Base-by-base conservation (phyloP, 352 stramenopile genomes). In the Phytophthora chlamydospora region DNA sequence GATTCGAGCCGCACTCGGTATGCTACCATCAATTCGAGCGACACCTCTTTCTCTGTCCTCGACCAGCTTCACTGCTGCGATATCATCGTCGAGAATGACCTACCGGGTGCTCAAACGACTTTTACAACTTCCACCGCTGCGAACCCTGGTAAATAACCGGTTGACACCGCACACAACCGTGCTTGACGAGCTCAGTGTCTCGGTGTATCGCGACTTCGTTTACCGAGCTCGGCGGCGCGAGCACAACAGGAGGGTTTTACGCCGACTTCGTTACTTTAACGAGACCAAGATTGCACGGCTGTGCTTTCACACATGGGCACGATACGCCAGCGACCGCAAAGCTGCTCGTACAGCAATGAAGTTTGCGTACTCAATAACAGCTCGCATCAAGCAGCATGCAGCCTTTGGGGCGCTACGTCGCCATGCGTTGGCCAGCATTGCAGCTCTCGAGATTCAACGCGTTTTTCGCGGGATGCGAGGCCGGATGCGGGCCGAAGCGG, bases 391-490 rank as follows among this genome's bases (percentile, higher is more conserved):
- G 31, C 63, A 68, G 17, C 61, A 51, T 14, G 52, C 65, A 46
- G 83, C 63, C 7, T 90, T 89, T 52, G 11, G 34, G 12, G 47
- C 44, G n/a, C 36, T 89, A 31, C 81, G 78, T 61, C 41, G 51
- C 16, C 54, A 73, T 19, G 71, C 80, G 17, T 71, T 91, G 27
- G 51, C 48, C 41, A 80, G 61, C 21, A 81, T 86, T 9, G 83
- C 80, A 19, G 80, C 78, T 17, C 64, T 84, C 4, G 83, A 90
- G 41, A 85, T 91, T 52, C 83, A 91, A 44, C 76, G 80, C 4
- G 65, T 80, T 16, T 78, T 77, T 53, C 80, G 83, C 8, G 80
- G 83, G 4, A 75, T 79, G 53, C 42, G 60, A 4, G 80, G 76
- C 0, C 63, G 83, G 12, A 64, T 70, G 6, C 27, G 57, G 6